Percentiles rank a stretch among this genome's conserved stretches.
phyloP scores from a whole-genome alignment of 805 yeast species.

The Yamadazyma phyllophila region DNA sequence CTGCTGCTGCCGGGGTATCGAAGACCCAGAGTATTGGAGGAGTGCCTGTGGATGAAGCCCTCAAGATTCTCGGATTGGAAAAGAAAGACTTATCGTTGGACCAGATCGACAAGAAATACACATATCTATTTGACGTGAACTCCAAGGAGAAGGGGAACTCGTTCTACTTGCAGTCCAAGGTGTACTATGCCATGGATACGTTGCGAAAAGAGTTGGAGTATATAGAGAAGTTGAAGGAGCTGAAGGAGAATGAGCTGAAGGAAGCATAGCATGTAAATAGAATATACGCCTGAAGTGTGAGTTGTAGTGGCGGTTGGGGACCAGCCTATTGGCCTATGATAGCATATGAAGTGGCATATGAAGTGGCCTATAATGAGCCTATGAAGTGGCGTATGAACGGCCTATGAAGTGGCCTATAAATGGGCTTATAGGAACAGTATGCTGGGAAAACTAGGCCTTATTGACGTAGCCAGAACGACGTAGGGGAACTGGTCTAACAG shows the following conservation, averaged over 20 bases:
- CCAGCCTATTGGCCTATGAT: no score
- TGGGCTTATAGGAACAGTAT: no score
- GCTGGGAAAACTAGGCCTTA: no score
- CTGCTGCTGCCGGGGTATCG: conserved; percentile 43
- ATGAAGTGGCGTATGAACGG: no score
- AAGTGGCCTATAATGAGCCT: no score
- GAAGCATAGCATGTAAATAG: conserved; percentile 1
- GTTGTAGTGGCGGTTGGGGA: no score
- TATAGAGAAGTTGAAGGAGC: conserved; percentile 43
- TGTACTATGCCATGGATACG: conserved; percentile 91
- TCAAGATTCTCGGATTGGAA: conserved; percentile 84
- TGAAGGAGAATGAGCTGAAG: not conserved
- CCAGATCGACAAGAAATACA: conserved; percentile 66
- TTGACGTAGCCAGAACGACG: no score
- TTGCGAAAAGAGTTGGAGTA: conserved; percentile 73
- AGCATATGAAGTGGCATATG: no score
- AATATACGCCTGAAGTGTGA: not conserved
- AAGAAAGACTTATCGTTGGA: conserved; percentile 51
- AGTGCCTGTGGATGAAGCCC: conserved; percentile 82
- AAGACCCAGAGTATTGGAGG: conserved; percentile 67
- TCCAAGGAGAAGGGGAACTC: conserved; percentile 95
- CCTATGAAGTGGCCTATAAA: no score
- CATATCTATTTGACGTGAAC: conserved; percentile 82
- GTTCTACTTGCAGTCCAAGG: conserved; percentile 89
- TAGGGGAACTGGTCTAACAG: no score